Percentiles rank a stretch among this genome's conserved stretches.
phyloP scores from a whole-genome alignment of 2,329 filamentous ascomycete species.

The Diaporthe citriasiana region DNA sequence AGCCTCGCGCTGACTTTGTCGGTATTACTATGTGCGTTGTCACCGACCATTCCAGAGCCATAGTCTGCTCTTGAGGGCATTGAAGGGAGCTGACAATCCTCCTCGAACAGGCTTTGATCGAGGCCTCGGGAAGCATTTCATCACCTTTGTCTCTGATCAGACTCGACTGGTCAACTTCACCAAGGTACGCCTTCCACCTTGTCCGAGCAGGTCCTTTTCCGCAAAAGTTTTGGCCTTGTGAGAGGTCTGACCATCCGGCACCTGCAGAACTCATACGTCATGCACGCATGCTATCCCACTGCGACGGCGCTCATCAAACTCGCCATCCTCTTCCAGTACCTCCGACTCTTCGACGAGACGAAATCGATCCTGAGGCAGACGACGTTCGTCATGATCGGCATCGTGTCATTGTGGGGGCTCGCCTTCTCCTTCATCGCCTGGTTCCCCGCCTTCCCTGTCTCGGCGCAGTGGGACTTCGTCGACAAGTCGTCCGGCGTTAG shows the following conservation, averaged over 20 bases:
- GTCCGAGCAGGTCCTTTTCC: too few relatives aligned
- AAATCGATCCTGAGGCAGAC: constrained; percentile 38
- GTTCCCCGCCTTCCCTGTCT: constrained; percentile 48
- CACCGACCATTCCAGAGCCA: not conserved
- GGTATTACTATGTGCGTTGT: constrained; percentile 12
- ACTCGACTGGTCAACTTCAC: constrained; percentile 16
- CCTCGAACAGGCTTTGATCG: constrained; percentile 1
- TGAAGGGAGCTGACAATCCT: not conserved
- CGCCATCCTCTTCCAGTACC: constrained; percentile 48
- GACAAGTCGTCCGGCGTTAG: constrained; percentile 11
- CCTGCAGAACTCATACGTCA: constrained; percentile 46
- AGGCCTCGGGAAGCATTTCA: constrained; percentile 34
- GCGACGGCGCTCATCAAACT: constrained; percentile 48
- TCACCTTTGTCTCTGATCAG: constrained; percentile 10
- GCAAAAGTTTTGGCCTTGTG: too few relatives aligned
- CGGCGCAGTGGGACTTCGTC: constrained; percentile 46
- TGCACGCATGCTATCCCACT: constrained; percentile 46
- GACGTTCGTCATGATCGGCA: constrained; percentile 43
- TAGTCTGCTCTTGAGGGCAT: too few relatives aligned
- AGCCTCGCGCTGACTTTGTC: constrained; percentile 26
- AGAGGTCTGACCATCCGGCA: constrained; percentile 26
- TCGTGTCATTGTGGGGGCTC: constrained; percentile 45
- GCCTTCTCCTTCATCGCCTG: constrained; percentile 47
- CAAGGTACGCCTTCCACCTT: not conserved
- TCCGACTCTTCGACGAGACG: constrained; percentile 46